Percentiles rank a stretch among this genome's conserved stretches.
Conservation (phyloP, 257 asterid genomes). For the Nicotiana sylvestris region DNA sequence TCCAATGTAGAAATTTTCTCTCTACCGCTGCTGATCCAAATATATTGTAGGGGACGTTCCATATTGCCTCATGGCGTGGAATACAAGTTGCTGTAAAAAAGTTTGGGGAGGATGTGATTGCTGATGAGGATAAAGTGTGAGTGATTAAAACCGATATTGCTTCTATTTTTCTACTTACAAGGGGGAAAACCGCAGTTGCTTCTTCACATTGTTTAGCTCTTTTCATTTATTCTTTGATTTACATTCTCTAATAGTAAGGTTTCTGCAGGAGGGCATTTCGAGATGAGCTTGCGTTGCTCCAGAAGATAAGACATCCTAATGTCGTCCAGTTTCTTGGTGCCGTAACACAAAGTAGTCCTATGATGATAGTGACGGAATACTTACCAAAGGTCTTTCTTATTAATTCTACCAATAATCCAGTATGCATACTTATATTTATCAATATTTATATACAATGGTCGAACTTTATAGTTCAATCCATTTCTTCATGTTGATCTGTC, state of each 20-base stretch:
- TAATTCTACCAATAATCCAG: not conserved
- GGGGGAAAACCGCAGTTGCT: not conserved
- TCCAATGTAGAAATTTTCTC: not conserved
- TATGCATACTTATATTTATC: not conserved
- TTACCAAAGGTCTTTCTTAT: conserved; percentile 66
- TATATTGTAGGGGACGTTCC: conserved; percentile 64
- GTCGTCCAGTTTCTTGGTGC: conserved; percentile 98
- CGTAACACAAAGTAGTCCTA: conserved; percentile 91
- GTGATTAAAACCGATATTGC: conserved; percentile 10
- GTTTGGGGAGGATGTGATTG: conserved; percentile 66
- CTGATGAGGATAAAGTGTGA: conserved; percentile 85
- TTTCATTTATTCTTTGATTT: not conserved
- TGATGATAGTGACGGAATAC: conserved; percentile 98
- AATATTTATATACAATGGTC: not conserved
- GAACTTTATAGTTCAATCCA: not conserved
- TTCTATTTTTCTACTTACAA: not conserved
- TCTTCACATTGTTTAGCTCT: not conserved
- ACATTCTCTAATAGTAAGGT: not conserved
- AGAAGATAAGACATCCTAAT: conserved; percentile 91
- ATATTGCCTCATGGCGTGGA: conserved; percentile 83
- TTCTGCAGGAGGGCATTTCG: conserved; percentile 66
- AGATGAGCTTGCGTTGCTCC: conserved; percentile 89
- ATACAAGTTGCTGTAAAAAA: conserved; percentile 84
- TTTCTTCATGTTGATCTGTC: not conserved
- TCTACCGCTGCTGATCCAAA: not conserved